Evolutionary conservation across 352 stramenopile species (phyloP), one percentile per base, ranked within the genome.

Genomic region (Globisporangium radiosum): DNA sequence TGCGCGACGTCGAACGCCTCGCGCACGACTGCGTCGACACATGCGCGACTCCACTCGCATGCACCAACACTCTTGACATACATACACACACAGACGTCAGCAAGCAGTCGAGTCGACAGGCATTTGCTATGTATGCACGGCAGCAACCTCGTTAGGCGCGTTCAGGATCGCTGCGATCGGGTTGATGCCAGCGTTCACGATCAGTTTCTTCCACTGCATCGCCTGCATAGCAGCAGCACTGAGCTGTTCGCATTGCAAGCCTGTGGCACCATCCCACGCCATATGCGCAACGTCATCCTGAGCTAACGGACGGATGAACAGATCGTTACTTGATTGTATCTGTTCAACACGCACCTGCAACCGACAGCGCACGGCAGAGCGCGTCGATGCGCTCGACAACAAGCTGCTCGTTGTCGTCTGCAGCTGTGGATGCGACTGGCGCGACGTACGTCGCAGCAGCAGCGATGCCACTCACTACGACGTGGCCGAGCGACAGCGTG

Each of bases 131-230:
- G 17, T 15, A 38, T 9, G 36, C 15, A 13, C 44, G 2, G 9
- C n/a, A 54, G 3, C n/a, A 48, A 82, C 78, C 37, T 65, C 52
- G 61, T 93, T 93, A 2, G 72, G 52, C 10, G 69, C 63, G 55
- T 93, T 68, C 5, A 91, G 45, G 14, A 93, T 52, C 8, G 77
- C 81, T 8, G 77, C 78, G 15, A 93, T 66, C 4, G 83, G 81
- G 52, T 93, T 93, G 62, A 93, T 90, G 2, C 69, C 79, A 2
- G 83, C 83, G 57, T 93, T 93, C 43, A 93, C 76, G 64, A 93
- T 84, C 40, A 91, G 65, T 51, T 93, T 93, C 15, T 72, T 70
- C 83, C 83, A 93, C 10, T 87, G 68, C 40, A 87, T 87, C 10
- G 66, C 69, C 57, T 88, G 71, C 70, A 90, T 88, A 14, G 75